Conservation (phyloP, 805 yeast species). For the Yarrowia sp. region DNA sequence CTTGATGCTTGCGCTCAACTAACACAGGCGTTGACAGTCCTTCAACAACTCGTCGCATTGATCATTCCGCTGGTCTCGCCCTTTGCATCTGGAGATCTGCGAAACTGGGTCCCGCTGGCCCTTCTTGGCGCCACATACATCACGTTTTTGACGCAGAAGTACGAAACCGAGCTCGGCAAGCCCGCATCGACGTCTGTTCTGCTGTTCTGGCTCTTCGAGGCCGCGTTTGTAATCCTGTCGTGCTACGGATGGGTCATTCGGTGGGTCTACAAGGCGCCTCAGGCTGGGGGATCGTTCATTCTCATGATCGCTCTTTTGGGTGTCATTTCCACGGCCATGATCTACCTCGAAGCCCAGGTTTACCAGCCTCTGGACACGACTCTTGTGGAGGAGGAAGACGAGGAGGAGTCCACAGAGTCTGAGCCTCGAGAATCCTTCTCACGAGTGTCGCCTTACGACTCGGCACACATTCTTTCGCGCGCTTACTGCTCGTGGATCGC, state of each 20-base stretch:
- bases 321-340: not conserved
- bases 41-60: not conserved
- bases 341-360: slow-evolving; percentile 38
- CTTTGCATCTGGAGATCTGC: not conserved
- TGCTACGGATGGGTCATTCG: slow-evolving; percentile 27
- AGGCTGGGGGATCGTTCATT: not conserved
- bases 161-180: not conserved
- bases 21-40: not conserved
- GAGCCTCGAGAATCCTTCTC: not conserved
- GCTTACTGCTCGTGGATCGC: slow-evolving; percentile 15
- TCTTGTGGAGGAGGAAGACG: not conserved
- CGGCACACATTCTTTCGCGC: slow-evolving; percentile 10
- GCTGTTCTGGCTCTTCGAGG: slow-evolving; percentile 32
- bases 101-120: slow-evolving; percentile 24
- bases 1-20: not conserved
- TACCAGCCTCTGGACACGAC: not conserved
- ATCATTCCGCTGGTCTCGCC: not conserved
- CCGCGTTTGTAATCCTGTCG: slow-evolving; percentile 28
- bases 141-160: not conserved
- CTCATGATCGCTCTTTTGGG: not conserved
- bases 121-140: slow-evolving; percentile 2
- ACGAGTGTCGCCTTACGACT: not conserved
- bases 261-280: not conserved
- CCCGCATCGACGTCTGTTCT: slow-evolving; percentile 31
- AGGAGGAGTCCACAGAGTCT: not conserved